Conservation (phyloP, 192 early-diverging fungal species). For the Dissophora ornata region DNA sequence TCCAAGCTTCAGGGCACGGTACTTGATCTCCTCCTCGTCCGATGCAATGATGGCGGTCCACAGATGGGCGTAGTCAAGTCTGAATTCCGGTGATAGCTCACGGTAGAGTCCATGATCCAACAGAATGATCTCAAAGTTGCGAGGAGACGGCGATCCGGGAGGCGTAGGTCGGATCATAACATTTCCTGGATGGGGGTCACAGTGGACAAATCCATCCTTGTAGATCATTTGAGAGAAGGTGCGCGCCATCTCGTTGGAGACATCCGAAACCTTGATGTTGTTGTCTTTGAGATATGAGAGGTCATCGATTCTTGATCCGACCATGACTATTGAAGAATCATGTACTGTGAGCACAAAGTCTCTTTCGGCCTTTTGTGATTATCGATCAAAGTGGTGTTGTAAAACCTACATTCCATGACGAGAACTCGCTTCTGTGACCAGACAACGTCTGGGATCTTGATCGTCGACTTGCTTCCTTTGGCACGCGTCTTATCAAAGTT, state of each 20-base stretch:
- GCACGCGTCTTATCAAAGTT: conserved; percentile 68
- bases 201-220: conserved; percentile 86
- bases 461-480: conserved; percentile 47
- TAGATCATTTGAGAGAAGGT: conserved; percentile 94
- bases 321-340: conserved; percentile 35
- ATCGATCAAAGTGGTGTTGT: background rate
- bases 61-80: conserved; percentile 87
- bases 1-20: conserved; percentile 70
- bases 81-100: conserved; percentile 72
- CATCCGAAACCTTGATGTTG: conserved; percentile 76
- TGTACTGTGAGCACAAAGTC: no score
- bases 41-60: conserved; percentile 88
- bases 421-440: conserved; percentile 83
- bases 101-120: conserved; percentile 94
- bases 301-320: conserved; percentile 78
- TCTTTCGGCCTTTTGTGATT: no score
- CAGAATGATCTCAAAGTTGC: conserved; percentile 91
- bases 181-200: conserved; percentile 96
- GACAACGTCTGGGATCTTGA: conserved; percentile 84
- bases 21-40: conserved; percentile 75
- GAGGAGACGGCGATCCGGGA: conserved; percentile 56
- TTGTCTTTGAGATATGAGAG: conserved; percentile 73
- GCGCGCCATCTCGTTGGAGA: conserved; percentile 80
- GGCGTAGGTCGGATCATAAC: conserved; percentile 73
- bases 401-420: conserved; percentile 84